Evolutionary conservation across 164 flowering plant genomes (phyloP).

Genomic region (Vitis amurensis): DNA sequence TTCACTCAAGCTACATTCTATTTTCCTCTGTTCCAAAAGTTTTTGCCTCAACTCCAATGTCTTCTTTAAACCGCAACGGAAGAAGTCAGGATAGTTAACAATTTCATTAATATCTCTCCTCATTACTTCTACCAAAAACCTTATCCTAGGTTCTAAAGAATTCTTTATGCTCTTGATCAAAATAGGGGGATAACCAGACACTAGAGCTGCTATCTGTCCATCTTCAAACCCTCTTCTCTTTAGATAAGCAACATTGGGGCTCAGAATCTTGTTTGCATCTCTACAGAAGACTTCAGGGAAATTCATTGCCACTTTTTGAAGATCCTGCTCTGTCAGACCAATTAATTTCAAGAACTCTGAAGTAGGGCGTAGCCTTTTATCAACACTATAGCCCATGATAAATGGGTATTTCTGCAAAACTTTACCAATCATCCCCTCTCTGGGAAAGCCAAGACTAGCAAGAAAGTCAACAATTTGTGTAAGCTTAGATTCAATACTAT

Average conservation of each 20-base stretch:
- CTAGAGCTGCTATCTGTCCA: slow-evolving; percentile 59
- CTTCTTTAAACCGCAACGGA: slow-evolving; percentile 80
- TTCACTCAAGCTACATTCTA: slow-evolving; percentile 76
- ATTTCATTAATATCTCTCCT: slow-evolving; percentile 68
- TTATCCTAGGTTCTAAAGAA: slow-evolving; percentile 83
- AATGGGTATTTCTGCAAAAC: slow-evolving; percentile 74
- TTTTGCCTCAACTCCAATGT: slow-evolving; percentile 73
- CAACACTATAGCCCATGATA: slow-evolving; percentile 89
- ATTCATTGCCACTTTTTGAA: slow-evolving; percentile 60
- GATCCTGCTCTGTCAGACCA: slow-evolving; percentile 57
- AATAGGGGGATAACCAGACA: slow-evolving; percentile 80
- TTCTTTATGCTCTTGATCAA: slow-evolving; percentile 82
- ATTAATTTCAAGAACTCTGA: slow-evolving; percentile 63
- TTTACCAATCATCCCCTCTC: slow-evolving; percentile 80
- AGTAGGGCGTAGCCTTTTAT: slow-evolving; percentile 81
- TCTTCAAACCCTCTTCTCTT: slow-evolving; percentile 55
- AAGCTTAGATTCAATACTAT: slow-evolving; percentile 85
- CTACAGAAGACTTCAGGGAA: slow-evolving; percentile 80
- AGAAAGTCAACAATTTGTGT: slow-evolving; percentile 67
- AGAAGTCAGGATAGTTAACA: slow-evolving; percentile 78
- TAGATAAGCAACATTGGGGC: slow-evolving; percentile 64
- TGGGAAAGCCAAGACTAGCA: slow-evolving; percentile 51
- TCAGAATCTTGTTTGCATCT: slow-evolving; percentile 75
- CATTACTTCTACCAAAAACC: slow-evolving; percentile 78
- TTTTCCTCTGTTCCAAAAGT: slow-evolving; percentile 51